Evolutionary conservation across 2,329 filamentous ascomycete species (phyloP).

Genomic region (Fusarium camptoceras): DNA sequence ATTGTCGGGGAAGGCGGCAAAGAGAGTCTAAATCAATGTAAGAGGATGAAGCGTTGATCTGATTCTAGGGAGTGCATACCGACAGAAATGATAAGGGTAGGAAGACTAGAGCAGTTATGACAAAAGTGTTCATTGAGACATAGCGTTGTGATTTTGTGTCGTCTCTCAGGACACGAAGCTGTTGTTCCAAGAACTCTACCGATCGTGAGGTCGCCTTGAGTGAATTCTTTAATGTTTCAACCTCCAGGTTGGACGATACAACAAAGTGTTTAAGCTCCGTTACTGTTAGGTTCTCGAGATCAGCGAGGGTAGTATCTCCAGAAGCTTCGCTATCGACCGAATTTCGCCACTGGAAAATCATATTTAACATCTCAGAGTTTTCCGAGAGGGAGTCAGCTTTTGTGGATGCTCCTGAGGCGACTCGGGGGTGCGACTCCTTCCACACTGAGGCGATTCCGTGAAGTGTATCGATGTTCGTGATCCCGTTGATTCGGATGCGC

Average conservation of each 20-base stretch:
- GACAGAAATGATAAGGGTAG: too few species aligned
- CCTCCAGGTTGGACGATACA: rapidly evolving
- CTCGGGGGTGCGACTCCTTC: background rate
- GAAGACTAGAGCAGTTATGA: too few species aligned
- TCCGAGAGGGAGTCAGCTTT: background rate
- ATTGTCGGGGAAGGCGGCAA: too few species aligned
- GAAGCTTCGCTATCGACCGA: background rate
- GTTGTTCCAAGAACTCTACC: too few species aligned
- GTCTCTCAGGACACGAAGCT: too few species aligned
- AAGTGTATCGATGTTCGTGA: rapidly evolving
- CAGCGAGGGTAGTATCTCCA: rapidly evolving
- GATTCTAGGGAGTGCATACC: too few species aligned
- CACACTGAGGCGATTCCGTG: rapidly evolving
- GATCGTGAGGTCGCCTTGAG: too few species aligned
- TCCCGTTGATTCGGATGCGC: rapidly evolving
- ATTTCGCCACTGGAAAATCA: rapidly evolving
- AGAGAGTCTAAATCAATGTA: too few species aligned
- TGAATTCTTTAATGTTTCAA: too few species aligned
- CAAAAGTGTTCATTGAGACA: too few species aligned
- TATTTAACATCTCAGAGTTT: rapidly evolving
- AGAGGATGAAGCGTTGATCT: too few species aligned
- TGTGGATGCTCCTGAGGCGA: rapidly evolving
- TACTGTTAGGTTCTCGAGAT: background rate
- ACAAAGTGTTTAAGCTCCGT: background rate
- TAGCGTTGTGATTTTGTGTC: too few species aligned